These are phyloP conservation scores for Schrenkiella parvula DNA, from an alignment of 345 rosid genomes.

Conservation along the genomic window DNA sequence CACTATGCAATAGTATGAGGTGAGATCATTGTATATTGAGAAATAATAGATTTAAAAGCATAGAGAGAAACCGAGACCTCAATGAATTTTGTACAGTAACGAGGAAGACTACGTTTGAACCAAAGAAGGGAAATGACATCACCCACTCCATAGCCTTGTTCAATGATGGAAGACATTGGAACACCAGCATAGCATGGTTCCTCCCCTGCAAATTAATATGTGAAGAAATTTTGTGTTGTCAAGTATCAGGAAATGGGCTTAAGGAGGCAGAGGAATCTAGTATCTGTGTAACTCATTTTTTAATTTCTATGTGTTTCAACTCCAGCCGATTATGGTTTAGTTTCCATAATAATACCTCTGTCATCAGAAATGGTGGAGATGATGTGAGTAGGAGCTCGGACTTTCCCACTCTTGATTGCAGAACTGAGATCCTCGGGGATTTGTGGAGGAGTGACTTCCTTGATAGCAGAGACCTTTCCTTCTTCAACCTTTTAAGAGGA, in stretches of 20 bases:
- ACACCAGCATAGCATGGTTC: constrained; percentile 99
- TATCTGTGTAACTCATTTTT: background rate
- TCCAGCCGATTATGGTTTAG: background rate
- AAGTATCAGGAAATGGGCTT: background rate
- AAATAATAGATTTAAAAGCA: background rate
- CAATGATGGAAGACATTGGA: constrained; percentile 95
- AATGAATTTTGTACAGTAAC: constrained; percentile 88
- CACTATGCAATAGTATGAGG: background rate
- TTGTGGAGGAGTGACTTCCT: constrained; percentile 83
- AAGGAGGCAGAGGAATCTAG: background rate
- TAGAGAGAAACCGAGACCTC: constrained; percentile 47
- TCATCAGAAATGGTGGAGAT: constrained; percentile 98
- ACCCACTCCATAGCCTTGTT: constrained; percentile 89
- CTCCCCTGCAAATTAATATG: constrained; percentile 52
- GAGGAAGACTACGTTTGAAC: constrained; percentile 99
- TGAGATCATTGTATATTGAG: background rate
- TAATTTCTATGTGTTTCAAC: background rate
- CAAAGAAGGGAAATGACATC: constrained; percentile 92
- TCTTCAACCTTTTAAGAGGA: constrained; percentile 55
- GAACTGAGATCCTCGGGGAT: constrained; percentile 95
- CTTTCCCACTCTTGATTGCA: constrained; percentile 97
- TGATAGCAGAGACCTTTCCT: constrained; percentile 67
- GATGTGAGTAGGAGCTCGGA: constrained; percentile 93
- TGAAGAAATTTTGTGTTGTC: background rate
- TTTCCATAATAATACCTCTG: constrained; percentile 50